phyloP scores from a whole-genome alignment of 2,329 filamentous ascomycete genomes.

The Penicillium concentricum region DNA sequence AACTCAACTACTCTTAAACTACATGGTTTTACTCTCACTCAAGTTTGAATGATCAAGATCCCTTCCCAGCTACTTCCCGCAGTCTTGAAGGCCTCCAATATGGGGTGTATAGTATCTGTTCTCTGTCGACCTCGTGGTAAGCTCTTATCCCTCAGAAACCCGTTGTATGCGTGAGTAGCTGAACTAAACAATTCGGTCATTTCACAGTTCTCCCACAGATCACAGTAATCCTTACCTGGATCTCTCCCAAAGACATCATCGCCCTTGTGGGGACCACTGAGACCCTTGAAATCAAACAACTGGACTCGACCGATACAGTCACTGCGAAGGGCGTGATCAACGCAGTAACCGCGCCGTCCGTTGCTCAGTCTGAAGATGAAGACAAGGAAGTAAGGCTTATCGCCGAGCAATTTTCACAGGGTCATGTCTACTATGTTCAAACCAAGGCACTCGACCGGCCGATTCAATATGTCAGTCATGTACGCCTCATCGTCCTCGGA shows the following conservation, averaged over 20 bases:
- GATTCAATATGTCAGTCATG: background rate
- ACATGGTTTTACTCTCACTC: background rate
- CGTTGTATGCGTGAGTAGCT: background rate
- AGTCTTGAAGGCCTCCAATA: background rate
- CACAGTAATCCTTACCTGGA: background rate
- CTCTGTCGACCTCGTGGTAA: background rate
- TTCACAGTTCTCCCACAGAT: background rate
- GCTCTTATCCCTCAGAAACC: background rate
- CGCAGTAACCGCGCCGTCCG: background rate
- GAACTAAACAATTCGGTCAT: background rate
- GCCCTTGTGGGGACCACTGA: background rate
- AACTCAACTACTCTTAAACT: background rate
- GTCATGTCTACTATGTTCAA: background rate
- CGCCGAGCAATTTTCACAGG: background rate
- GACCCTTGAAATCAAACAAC: background rate
- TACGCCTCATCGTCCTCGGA: background rate
- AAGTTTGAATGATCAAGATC: background rate
- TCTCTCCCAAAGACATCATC: background rate
- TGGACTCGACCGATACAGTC: background rate
- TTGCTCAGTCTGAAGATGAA: no score
- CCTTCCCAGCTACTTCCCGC: background rate
- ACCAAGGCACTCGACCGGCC: background rate
- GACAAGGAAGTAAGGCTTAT: no score
- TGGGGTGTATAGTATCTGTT: background rate
- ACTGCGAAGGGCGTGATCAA: background rate